These are phyloP conservation scores for Pleurotus citrinopileatus DNA, from an alignment of 768 basidiomycete species.

Conservation along the genomic window DNA sequence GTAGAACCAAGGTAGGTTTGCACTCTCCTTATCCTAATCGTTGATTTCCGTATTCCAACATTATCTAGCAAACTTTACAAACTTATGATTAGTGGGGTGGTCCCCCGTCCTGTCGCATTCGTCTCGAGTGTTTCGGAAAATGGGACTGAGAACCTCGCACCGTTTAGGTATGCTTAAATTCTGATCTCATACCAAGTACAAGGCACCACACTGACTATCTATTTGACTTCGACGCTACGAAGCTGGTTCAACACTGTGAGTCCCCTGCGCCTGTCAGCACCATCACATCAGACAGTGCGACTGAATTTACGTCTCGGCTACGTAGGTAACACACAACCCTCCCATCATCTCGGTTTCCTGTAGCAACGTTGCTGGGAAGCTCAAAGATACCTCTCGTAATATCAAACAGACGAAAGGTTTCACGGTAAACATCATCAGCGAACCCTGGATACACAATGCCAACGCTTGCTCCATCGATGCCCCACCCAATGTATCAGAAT, in stretches of 20 bases:
- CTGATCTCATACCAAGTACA: not conserved
- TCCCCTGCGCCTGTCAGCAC: not conserved
- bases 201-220: not conserved
- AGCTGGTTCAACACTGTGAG: conserved; percentile 44
- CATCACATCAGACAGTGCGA: not conserved
- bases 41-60: not conserved
- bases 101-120: conserved; percentile 69
- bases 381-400: conserved; percentile 64
- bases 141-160: conserved; percentile 58
- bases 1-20: conserved; percentile 30
- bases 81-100: conserved; percentile 50
- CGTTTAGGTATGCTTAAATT: conserved; percentile 39
- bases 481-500: conserved; percentile 52
- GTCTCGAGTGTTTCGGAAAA: conserved; percentile 56
- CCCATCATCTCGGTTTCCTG: conserved; percentile 60
- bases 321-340: conserved; percentile 53
- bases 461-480: conserved; percentile 52
- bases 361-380: conserved; percentile 20
- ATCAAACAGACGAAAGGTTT: conserved; percentile 65
- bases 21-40: not conserved
- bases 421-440: conserved; percentile 73
- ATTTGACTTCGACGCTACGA: conserved; percentile 2
- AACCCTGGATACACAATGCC: conserved; percentile 60
- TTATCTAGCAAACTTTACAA: conserved; percentile 37
- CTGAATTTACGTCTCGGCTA: not conserved